phyloP scores from a whole-genome alignment of 1,284 basidiomycete species.

The Pseudozyma tsukubaensis region DNA sequence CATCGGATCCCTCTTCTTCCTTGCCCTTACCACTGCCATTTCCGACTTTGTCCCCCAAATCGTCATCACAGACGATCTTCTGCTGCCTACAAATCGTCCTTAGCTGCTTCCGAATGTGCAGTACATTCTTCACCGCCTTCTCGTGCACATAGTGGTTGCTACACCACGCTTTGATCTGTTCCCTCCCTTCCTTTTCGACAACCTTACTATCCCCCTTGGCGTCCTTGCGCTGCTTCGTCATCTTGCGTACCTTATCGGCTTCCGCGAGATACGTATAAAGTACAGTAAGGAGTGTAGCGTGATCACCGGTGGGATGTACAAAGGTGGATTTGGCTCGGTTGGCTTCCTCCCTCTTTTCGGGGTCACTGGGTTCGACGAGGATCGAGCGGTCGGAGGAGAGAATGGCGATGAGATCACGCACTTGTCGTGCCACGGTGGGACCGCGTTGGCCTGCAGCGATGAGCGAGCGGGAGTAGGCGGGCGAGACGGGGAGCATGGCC shows the following conservation, averaged over 20 bases:
- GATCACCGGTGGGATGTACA: conserved; percentile 59
- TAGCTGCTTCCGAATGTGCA: conserved; percentile 62
- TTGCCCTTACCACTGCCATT: neutral
- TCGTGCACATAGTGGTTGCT: conserved; percentile 59
- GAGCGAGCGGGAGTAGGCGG: conserved; percentile 59
- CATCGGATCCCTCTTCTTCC: neutral
- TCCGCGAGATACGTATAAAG: conserved; percentile 65
- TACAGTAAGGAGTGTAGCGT: conserved; percentile 62
- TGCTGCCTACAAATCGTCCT: conserved; percentile 54
- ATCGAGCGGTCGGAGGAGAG: conserved; percentile 58
- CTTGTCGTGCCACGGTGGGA: conserved; percentile 48
- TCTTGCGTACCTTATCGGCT: conserved; percentile 22
- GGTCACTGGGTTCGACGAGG: conserved; percentile 52
- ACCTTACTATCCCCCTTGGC: conserved; percentile 17
- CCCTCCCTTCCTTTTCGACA: conserved; percentile 25
- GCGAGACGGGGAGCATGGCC: conserved; percentile 62
- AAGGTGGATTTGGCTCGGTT: conserved; percentile 69
- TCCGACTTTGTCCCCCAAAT: conserved; percentile 5
- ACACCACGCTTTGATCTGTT: conserved; percentile 70
- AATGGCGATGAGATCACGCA: conserved; percentile 65
- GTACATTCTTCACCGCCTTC: conserved; percentile 57
- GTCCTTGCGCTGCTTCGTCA: conserved; percentile 11
- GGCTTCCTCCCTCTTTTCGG: conserved; percentile 58
- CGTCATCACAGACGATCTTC: conserved; percentile 60
- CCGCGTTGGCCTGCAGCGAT: conserved; percentile 59